Base-by-base conservation (phyloP, 345 rosid genomes). In the Salix exigua region DNA sequence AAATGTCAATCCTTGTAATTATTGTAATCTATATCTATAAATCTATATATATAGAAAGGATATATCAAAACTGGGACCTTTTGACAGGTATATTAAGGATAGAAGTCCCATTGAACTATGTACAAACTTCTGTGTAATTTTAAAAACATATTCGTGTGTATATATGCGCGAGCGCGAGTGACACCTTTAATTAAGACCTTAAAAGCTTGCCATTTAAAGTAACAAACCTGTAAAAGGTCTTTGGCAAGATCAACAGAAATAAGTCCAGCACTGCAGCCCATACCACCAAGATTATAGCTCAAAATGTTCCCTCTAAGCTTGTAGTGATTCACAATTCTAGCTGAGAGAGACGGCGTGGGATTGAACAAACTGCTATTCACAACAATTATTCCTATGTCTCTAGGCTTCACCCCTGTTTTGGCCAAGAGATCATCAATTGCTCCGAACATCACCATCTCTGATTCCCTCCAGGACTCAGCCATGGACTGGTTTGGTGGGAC, bases 231-330 rank as follows among this genome's bases (percentile, higher is more conserved):
- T 11, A 73, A 35, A 30, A 73, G 46, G 64, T 60, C n/a, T 40
- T 66, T 53, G 28, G 77, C 69, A 18, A 68, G 68, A 18, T 73
- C 73, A 1, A 73, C 18, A 11, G 81, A 68, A 60, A 80, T 80
- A n/a, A 80, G 75, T 5, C 83, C 83, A 9, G 83, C 79, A 66
- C 83, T 75, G 53, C 83, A 80, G 3, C 83, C 83, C 83, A 80
- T 80, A 19, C 83, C 79, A 33, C 76, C 83, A 55, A 80, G 76
- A 71, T 58, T 80, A 40, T 80, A 75, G 63, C 73, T 80, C 73
- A 75, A 66, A 26, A 80, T 72, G n/a, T 80, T 66, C 5, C 63
- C 73, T 65, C 73, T 80, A 9, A 75, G 71, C 77, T 76, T 75
- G 61, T 80, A 80, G 1, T 21, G 73, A 64, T 80, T 75, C 10